phyloP scores from a whole-genome alignment of 2,329 filamentous ascomycete genomes.

The Pseudogymnoascus sp. region DNA sequence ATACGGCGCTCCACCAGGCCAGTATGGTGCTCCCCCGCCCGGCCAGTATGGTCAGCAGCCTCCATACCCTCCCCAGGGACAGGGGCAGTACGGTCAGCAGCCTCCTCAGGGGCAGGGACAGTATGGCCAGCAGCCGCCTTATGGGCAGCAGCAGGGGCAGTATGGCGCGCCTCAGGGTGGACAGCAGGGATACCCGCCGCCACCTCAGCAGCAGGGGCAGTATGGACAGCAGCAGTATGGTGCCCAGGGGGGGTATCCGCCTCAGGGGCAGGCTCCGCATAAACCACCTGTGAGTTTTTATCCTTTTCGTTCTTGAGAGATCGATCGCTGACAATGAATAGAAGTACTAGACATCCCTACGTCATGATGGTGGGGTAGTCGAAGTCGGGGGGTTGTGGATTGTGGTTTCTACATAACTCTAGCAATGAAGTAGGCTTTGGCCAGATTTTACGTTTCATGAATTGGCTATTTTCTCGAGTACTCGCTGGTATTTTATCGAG shows the following conservation, averaged over 20 bases:
- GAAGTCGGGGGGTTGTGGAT: neutral
- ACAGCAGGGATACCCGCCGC: neutral
- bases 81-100: constrained; percentile 25
- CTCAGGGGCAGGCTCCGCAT: neutral
- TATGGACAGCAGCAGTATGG: neutral
- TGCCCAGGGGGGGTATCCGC: neutral
- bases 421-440: neutral
- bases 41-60: neutral
- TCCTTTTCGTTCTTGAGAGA: neutral
- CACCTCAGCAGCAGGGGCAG: neutral
- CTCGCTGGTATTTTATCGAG: neutral
- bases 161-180: neutral
- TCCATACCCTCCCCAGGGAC: constrained; percentile 27
- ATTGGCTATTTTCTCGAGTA: neutral
- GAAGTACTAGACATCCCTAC: neutral
- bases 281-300: neutral
- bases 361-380: neutral
- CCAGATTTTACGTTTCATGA: neutral
- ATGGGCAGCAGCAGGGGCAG: neutral
- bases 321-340: neutral
- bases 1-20: constrained; percentile 30
- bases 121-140: constrained; percentile 18
- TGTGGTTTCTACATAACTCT: neutral
- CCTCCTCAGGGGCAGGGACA: constrained; percentile 21
- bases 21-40: constrained; percentile 24